Evolutionary conservation across 805 yeast genomes (phyloP).

Genomic region (Babjeviella inositovora): DNA sequence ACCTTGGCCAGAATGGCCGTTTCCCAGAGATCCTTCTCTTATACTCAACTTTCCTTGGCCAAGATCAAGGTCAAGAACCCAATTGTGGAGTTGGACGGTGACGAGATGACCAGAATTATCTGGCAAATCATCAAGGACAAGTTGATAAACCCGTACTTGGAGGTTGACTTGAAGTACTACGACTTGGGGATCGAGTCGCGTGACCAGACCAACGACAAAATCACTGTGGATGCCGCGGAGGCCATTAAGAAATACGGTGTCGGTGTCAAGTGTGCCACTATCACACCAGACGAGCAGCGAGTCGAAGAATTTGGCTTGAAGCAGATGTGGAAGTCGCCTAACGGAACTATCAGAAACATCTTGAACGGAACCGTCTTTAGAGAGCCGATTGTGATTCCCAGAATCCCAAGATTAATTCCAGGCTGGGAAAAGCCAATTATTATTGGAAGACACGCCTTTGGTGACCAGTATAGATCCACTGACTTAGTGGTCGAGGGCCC

Average conservation of each 20-base stretch:
- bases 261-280: constrained; percentile 95
- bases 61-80: constrained; percentile 79
- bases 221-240: constrained; percentile 77
- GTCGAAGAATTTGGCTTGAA: constrained; percentile 82
- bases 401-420: constrained; percentile 77
- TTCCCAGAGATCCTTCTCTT: too few relatives aligned
- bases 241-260: constrained; percentile 84
- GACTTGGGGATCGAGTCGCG: constrained; percentile 80
- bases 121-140: constrained; percentile 85
- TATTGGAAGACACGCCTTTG: constrained; percentile 95
- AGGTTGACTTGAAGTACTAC: constrained; percentile 80
- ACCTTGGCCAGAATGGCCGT: too few relatives aligned
- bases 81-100: constrained; percentile 95
- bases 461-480: constrained; percentile 93
- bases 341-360: constrained; percentile 92
- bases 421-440: constrained; percentile 93
- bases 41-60: too few relatives aligned
- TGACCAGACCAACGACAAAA: constrained; percentile 77
- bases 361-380: constrained; percentile 95
- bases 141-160: constrained; percentile 71
- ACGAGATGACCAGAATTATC: constrained; percentile 93
- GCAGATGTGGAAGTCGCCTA: constrained; percentile 96
- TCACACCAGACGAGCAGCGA: constrained; percentile 95
- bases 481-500: constrained; percentile 68
- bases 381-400: constrained; percentile 85